These are phyloP conservation scores for Trichoderma endophyticum DNA, from an alignment of 2,329 filamentous ascomycete genomes.

Conservation along the genomic window DNA sequence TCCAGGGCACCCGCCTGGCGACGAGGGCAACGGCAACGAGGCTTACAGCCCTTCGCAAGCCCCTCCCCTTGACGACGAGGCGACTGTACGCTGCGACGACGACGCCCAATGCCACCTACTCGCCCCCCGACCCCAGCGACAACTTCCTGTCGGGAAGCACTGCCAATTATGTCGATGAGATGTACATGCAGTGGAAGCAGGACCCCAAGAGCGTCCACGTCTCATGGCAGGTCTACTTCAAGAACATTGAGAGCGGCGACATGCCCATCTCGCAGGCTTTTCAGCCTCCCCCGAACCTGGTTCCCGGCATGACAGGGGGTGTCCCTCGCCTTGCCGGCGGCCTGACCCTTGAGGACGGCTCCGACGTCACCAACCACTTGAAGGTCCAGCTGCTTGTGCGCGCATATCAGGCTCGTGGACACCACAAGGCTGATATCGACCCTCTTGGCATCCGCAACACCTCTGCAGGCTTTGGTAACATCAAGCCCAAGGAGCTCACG, in stretches of 20 bases:
- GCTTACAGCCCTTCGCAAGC: slow-evolving; percentile 45
- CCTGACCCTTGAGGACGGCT: slow-evolving; percentile 63
- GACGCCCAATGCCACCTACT: slow-evolving; percentile 43
- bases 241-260: slow-evolving; percentile 96
- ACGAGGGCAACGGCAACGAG: slow-evolving; percentile 25
- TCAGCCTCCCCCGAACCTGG: slow-evolving; percentile 87
- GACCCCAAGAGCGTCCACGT: slow-evolving; percentile 92
- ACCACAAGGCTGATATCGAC: slow-evolving; percentile 98
- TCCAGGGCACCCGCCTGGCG: slow-evolving; percentile 15
- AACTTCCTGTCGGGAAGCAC: slow-evolving; percentile 96
- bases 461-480: slow-evolving; percentile 75
- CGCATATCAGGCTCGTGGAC: slow-evolving; percentile 95
- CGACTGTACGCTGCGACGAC: slow-evolving; percentile 47
- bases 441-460: slow-evolving; percentile 84
- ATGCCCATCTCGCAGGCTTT: slow-evolving; percentile 98
- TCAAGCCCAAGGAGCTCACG: slow-evolving; percentile 86
- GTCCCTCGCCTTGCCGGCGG: slow-evolving; percentile 71
- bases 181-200: slow-evolving; percentile 97
- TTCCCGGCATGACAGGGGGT: slow-evolving; percentile 76
- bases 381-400: slow-evolving; percentile 97
- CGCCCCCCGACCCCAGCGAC: slow-evolving; percentile 76
- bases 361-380: slow-evolving; percentile 90
- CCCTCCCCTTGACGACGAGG: slow-evolving; percentile 49
- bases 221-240: slow-evolving; percentile 99
- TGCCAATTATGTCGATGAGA: slow-evolving; percentile 98